A percentile compares a stretch with the other conserved stretches of the same genome.
Evolutionary conservation across 805 yeast genomes (phyloP).

Genomic region (Clavispora phyllophila): DNA sequence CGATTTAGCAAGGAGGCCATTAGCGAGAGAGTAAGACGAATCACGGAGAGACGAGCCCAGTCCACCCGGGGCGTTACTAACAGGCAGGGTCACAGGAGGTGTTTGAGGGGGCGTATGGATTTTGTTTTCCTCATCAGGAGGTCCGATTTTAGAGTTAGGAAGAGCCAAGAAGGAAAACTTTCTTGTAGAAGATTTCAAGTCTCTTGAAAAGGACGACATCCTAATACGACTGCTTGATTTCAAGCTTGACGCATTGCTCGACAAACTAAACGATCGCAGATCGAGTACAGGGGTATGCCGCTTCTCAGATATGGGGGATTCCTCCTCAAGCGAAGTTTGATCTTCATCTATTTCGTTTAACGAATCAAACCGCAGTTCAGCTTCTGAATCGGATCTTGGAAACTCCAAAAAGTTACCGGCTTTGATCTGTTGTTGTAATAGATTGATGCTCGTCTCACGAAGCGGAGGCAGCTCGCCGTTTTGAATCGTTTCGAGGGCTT

Average conservation of each 20-base stretch:
- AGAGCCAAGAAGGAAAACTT: slow-evolving; percentile 10
- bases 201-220: slow-evolving; percentile 10
- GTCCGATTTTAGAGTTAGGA: neutral
- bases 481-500: slow-evolving; percentile 3
- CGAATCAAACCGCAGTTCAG: slow-evolving; percentile 2
- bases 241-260: neutral
- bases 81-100: neutral
- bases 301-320: neutral
- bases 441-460: slow-evolving; percentile 23
- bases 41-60: neutral
- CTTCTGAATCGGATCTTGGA: neutral
- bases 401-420: slow-evolving; percentile 26
- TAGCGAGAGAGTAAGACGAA: neutral
- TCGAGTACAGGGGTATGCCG: neutral
- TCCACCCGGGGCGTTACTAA: neutral
- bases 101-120: neutral
- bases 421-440: slow-evolving; percentile 28
- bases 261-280: neutral
- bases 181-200: slow-evolving; percentile 7
- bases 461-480: slow-evolving; percentile 15
- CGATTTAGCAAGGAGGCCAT: slow-evolving; percentile 25
- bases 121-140: neutral
- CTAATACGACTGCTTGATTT: neutral
- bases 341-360: slow-evolving; percentile 4
- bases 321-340: neutral